phyloP scores from a whole-genome alignment of 2,329 filamentous ascomycete species.

The Hypoxylon sp. region DNA sequence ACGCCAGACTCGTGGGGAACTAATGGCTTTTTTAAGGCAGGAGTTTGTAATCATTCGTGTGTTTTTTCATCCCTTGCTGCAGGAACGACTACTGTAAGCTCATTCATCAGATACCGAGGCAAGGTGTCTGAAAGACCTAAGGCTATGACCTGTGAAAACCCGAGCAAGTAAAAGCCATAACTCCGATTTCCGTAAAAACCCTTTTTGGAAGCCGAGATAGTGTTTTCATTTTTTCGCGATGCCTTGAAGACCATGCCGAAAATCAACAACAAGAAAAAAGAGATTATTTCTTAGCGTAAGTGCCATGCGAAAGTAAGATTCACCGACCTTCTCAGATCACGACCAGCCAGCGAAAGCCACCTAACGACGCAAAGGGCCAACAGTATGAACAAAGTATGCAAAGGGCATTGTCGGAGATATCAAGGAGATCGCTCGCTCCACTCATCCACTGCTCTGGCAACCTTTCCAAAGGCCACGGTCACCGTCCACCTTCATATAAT shows the following conservation, averaged over 20 bases:
- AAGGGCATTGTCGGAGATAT: constrained; percentile 41
- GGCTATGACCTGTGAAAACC: constrained; percentile 31
- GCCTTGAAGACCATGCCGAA: constrained; percentile 2
- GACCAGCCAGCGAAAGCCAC: constrained; percentile 26
- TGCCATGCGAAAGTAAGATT: constrained; percentile 30
- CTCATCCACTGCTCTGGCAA: constrained; percentile 39
- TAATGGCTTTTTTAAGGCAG: not conserved
- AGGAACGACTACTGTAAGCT: constrained; percentile 13
- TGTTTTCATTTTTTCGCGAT: constrained; percentile 20
- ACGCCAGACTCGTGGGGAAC: not conserved
- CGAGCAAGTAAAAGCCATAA: constrained; percentile 43
- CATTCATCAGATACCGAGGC: constrained; percentile 22
- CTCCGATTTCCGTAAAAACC: constrained; percentile 37
- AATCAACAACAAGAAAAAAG: constrained; percentile 13
- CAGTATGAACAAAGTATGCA: constrained; percentile 43
- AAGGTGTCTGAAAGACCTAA: constrained; percentile 19
- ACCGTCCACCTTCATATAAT: constrained; percentile 39
- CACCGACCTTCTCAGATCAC: constrained; percentile 35
- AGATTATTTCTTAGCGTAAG: not conserved
- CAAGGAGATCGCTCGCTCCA: constrained; percentile 33
- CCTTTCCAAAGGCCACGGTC: constrained; percentile 31
- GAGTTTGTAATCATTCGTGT: constrained; percentile 25
- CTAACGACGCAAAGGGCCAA: constrained; percentile 20
- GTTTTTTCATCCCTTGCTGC: constrained; percentile 15
- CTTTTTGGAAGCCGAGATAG: constrained; percentile 30